Percentiles rank a stretch among this genome's conserved stretches.
These are phyloP conservation scores for Geotrichum candidum DNA, from an alignment of 1,139 yeast species.

Conservation along the genomic window DNA sequence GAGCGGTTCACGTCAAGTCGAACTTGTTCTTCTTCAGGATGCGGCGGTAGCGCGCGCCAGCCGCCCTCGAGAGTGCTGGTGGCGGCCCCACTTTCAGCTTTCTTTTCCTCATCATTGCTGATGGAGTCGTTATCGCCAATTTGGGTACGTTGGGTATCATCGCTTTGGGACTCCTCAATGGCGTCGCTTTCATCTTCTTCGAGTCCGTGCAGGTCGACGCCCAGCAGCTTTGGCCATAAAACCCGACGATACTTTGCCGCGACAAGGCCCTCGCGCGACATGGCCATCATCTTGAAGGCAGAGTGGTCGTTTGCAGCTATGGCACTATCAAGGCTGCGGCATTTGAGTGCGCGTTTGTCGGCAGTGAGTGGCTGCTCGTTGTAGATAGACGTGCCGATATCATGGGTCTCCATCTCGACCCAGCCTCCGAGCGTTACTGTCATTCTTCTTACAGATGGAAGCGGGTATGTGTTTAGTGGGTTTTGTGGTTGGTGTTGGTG, in stretches of 20 bases:
- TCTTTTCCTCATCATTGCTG: constrained; percentile 11
- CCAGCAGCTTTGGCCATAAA: constrained; percentile 47
- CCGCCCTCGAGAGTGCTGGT: constrained; percentile 3
- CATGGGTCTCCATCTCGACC: constrained; percentile 48
- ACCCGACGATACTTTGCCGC: constrained; percentile 38
- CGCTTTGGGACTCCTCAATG: background rate
- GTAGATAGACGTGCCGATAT: constrained; percentile 47
- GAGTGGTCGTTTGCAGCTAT: constrained; percentile 31
- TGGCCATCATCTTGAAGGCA: constrained; percentile 37
- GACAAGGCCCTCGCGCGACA: constrained; percentile 48
- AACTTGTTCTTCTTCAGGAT: constrained; percentile 75
- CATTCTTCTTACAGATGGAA: background rate
- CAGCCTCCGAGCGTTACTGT: constrained; percentile 27
- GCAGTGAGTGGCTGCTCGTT: constrained; percentile 42
- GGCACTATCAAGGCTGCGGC: constrained; percentile 41
- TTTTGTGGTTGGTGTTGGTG: constrained; percentile 15
- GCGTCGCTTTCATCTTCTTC: background rate
- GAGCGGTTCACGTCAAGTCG: constrained; percentile 70
- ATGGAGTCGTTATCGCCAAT: constrained; percentile 18
- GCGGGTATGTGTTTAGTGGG: background rate
- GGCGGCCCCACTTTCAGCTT: constrained; percentile 3
- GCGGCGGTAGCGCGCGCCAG: constrained; percentile 37
- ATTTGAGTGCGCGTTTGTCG: constrained; percentile 40
- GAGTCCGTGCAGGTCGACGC: constrained; percentile 18
- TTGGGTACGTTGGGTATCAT: background rate